Evolutionary conservation across 140 eudicot species (phyloP), one percentile per base, ranked within the genome.

Genomic region (Cichorium intybus): DNA sequence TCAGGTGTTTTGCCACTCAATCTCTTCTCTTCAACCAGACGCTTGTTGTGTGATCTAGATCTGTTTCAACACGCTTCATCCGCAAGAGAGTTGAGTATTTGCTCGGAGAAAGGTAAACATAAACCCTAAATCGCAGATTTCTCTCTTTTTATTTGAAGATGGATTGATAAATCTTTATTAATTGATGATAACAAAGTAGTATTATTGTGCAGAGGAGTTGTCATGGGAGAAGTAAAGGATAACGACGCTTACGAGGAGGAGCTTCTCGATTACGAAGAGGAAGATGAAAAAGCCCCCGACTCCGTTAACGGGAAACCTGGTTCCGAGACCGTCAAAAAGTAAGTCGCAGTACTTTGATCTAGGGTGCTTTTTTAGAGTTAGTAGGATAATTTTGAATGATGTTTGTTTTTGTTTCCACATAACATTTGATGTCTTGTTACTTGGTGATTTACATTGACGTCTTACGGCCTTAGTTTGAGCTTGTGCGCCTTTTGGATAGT

Each of bases 181-280:
- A 20, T 24, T 27, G 23, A 24, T 37, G 1, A 16, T 53, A 24
- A 16, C 57, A 15, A 55, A 43, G 29, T 52, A 7, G 22, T 57
- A 46, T 23, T 46, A 27, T 33, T 74, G 23, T 24, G 48, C 27
- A 47, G 49, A 61, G 77, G 46, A 48, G 60, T 24, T 62, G 0
- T 41, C 68, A 86, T 90, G 97, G 97, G 85, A 5, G 97, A 90
- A 54, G 73, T 73, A 4, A 84, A 79, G 82, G 97, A 87, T 50
- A 84, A 64, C 85, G 97, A 87, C 1, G 89, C 83, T 21, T 90
- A 90, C 79, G 97, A 87, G 64, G 97, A 90, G 73, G 97, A 90
- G 81, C 95, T 90, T 61, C 83, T 90, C 64, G 97, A 90, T 74
- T 90, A 90, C 69, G 97, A 90, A 24, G 97, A 90, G 31, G 97